phyloP scores from a whole-genome alignment of 1,284 basidiomycete species.

The Fomitopsis betulina region DNA sequence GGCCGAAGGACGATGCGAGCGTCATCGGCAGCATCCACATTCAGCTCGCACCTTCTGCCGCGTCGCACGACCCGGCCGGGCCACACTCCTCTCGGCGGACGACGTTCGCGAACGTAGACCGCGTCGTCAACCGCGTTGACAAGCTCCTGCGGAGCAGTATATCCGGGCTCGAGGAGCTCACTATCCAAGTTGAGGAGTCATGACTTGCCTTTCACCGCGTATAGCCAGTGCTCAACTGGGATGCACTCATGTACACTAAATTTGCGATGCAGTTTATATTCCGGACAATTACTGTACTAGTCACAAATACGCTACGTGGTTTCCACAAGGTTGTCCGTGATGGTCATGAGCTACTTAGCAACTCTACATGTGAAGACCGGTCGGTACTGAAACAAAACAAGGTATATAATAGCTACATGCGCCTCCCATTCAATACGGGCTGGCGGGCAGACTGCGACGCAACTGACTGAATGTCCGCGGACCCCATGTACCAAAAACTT shows the following conservation, averaged over 20 bases:
- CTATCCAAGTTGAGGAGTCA: slow-evolving; percentile 71
- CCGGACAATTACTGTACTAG: slow-evolving; percentile 11
- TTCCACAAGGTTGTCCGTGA: slow-evolving; percentile 5
- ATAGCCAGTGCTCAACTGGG: not conserved
- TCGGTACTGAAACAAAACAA: slow-evolving; percentile 9
- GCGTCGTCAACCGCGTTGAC: slow-evolving; percentile 74
- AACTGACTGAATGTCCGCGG: not conserved
- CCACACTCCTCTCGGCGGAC: slow-evolving; percentile 43
- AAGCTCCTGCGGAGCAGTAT: slow-evolving; percentile 66
- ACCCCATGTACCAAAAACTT: not conserved
- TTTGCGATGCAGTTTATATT: slow-evolving; percentile 6
- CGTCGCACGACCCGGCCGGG: slow-evolving; percentile 50
- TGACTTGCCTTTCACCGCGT: not conserved
- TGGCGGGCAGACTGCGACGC: not conserved
- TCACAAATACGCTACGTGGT: slow-evolving; percentile 4
- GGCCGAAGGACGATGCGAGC: slow-evolving; percentile 89
- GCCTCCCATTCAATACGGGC: not conserved
- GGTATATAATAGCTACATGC: slow-evolving; percentile 11
- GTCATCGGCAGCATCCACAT: slow-evolving; percentile 91
- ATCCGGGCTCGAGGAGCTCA: slow-evolving; percentile 78
- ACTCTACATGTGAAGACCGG: slow-evolving; percentile 5
- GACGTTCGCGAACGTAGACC: slow-evolving; percentile 60
- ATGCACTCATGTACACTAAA: not conserved
- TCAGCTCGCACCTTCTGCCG: slow-evolving; percentile 60
- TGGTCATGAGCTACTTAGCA: slow-evolving; percentile 1